Evolutionary conservation across 805 yeast genomes (phyloP).

Genomic region (Zygoascus tannicola): DNA sequence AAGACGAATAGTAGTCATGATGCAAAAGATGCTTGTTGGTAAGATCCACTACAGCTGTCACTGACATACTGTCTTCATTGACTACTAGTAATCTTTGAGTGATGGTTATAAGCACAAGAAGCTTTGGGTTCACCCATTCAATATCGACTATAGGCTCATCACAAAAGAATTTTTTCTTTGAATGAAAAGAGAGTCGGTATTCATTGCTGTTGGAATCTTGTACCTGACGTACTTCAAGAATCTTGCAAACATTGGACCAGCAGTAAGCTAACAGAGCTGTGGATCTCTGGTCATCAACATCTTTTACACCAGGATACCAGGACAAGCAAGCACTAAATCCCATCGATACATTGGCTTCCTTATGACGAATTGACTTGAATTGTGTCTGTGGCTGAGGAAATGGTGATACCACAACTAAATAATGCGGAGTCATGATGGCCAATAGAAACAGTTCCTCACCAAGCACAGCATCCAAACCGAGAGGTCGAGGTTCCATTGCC

Average conservation of each 20-base stretch:
- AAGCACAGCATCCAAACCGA: too few species aligned
- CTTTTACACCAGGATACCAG: slow-evolving; percentile 53
- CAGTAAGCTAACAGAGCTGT: slow-evolving; percentile 46
- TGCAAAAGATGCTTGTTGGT: slow-evolving; percentile 33
- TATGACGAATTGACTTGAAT: slow-evolving; percentile 43
- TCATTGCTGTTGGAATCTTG: slow-evolving; percentile 24
- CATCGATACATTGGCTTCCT: slow-evolving; percentile 23
- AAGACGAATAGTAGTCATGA: slow-evolving; percentile 25
- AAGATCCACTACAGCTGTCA: slow-evolving; percentile 31
- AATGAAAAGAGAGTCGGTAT: slow-evolving; percentile 29
- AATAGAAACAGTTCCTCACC: slow-evolving; percentile 49
- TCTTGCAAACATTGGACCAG: slow-evolving; percentile 53
- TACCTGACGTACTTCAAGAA: slow-evolving; percentile 38
- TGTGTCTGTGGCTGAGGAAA: slow-evolving; percentile 45
- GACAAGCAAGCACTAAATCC: slow-evolving; percentile 39
- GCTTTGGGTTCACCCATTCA: slow-evolving; percentile 45
- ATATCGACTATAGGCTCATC: slow-evolving; percentile 44
- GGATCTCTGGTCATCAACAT: not conserved
- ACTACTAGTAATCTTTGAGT: slow-evolving; percentile 39
- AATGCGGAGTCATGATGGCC: slow-evolving; percentile 47
- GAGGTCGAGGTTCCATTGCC: slow-evolving; percentile 45
- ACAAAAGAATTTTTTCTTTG: slow-evolving; percentile 35
- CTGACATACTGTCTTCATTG: slow-evolving; percentile 33
- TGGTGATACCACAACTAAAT: slow-evolving; percentile 46
- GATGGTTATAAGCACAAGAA: slow-evolving; percentile 35